Conservation (phyloP, 495 filamentous ascomycete species). For the Corynascus novoguineensis region DNA sequence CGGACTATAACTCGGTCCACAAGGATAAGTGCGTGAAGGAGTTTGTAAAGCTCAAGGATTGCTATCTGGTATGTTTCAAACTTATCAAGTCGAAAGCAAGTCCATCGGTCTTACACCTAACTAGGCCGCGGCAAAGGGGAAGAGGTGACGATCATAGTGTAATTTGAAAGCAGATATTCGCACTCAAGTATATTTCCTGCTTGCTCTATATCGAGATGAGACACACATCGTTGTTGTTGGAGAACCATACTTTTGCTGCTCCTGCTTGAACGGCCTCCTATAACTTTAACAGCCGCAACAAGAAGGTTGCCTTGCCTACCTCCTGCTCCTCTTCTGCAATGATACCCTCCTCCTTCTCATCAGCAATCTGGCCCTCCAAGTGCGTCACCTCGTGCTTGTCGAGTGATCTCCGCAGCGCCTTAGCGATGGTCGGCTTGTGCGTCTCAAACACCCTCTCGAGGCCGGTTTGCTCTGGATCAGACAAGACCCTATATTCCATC, state of each 20-base stretch:
- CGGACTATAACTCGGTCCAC: slow-evolving; percentile 83
- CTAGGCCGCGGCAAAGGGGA: slow-evolving; percentile 46
- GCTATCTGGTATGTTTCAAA: slow-evolving; percentile 70
- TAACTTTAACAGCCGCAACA: slow-evolving; percentile 75
- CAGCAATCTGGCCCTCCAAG: slow-evolving; percentile 57
- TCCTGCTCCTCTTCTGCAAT: slow-evolving; percentile 86
- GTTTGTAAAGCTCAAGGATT: slow-evolving; percentile 83
- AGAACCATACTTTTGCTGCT: not conserved
- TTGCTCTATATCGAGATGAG: not conserved
- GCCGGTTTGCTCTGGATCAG: slow-evolving; percentile 71
- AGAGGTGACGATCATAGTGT: slow-evolving; percentile 4
- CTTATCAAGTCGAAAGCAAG: not conserved
- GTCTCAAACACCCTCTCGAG: slow-evolving; percentile 67
- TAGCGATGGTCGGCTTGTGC: slow-evolving; percentile 64
- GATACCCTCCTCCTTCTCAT: slow-evolving; percentile 51
- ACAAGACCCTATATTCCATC: slow-evolving; percentile 43
- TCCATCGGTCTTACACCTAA: not conserved
- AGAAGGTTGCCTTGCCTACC: slow-evolving; percentile 78
- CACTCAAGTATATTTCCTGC: not conserved
- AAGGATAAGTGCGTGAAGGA: slow-evolving; percentile 88
- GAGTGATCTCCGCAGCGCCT: slow-evolving; percentile 71
- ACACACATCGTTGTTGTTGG: not conserved
- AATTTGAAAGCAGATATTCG: not conserved
- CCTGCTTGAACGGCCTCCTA: slow-evolving; percentile 27
- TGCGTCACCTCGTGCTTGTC: slow-evolving; percentile 65